Conservation (phyloP, 169 alveolate species). For the Plasmodium gonderi region DNA sequence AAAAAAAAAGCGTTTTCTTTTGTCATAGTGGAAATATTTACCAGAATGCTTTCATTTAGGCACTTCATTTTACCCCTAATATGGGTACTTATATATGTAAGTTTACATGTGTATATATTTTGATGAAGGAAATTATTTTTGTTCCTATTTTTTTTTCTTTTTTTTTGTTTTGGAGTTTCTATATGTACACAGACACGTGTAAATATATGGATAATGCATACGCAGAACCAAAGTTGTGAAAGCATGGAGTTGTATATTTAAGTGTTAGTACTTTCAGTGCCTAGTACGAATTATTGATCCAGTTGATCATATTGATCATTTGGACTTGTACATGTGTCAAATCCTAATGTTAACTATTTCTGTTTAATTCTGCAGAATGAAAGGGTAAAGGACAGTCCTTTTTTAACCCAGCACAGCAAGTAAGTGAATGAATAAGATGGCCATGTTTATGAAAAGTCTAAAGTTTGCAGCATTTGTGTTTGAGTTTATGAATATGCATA, state of each 20-base stretch:
- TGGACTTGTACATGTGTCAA: neutral
- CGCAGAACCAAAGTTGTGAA: neutral
- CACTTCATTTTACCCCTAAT: slow-evolving; percentile 14
- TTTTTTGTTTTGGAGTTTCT: neutral
- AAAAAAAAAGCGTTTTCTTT: neutral
- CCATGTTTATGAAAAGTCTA: neutral
- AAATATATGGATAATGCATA: neutral
- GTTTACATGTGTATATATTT: neutral
- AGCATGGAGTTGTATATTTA: neutral
- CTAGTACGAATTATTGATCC: neutral
- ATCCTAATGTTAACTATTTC: neutral
- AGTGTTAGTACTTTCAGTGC: neutral
- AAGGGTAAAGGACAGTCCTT: slow-evolving; percentile 14
- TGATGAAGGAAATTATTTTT: neutral
- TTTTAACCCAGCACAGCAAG: slow-evolving; percentile 3
- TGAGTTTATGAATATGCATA: no score
- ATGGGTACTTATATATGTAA: slow-evolving; percentile 51
- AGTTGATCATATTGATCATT: no score
- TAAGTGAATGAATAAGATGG: neutral
- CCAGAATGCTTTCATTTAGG: slow-evolving; percentile 31
- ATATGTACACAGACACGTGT: neutral
- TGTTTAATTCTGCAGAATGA: slow-evolving; percentile 20
- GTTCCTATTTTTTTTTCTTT: no score
- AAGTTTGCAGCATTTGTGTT: neutral
- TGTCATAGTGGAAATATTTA: neutral